Base-by-base conservation (phyloP, 805 yeast genomes). In the Lipomyces sp. region DNA sequence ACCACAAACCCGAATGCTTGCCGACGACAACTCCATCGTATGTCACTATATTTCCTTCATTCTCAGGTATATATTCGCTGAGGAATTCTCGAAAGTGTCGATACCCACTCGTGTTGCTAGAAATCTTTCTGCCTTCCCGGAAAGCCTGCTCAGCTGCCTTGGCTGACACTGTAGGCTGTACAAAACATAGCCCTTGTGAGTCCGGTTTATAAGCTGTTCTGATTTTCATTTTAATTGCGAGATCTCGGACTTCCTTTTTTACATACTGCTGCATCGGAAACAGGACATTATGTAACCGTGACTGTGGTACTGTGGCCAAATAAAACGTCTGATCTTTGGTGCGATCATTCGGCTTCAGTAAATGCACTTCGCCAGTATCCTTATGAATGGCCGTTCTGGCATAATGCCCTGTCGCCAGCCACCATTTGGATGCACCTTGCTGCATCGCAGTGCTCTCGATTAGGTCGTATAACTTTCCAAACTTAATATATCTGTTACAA, bases 171-270 rank as follows among this genome's bases (percentile, higher is more conserved):
- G 35, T 60, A 5, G 73, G 89, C 50, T 85, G 83, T 7, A 95
- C 97, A 80, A 95, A 95, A 75, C 99, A 95, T 8, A 95, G 81
- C 0, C 99, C 99, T 75, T 90, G 97, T 0, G 98, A 92, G 75
- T 95, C 99, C 0, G 92, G 95, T 73, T 92, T 92, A n/a, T 79
- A 75, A 0, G 93, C 92, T 0, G 89, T 87, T 0, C 86, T 84
- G 15, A 91, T 78, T 0, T 80, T 76, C 45, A 81, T 75, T 1
- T 80, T 71, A n/a, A 76, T 69, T 0, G 98, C 98, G 55, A 90
- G 72, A 32, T 81, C 77, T 35, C 98, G 78, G 1, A 93, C 87
- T 71, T 89, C 85, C 0, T 92, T 90, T 77, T 95, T 95, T 4
- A 85, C 79, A 63, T 84, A 82, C 72, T 88, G 88, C 0, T 97